Percentiles rank a stretch among this genome's conserved stretches.
These are phyloP conservation scores for Botrytis elliptica DNA, from an alignment of 2,329 filamentous ascomycete genomes.

Conservation along the genomic window DNA sequence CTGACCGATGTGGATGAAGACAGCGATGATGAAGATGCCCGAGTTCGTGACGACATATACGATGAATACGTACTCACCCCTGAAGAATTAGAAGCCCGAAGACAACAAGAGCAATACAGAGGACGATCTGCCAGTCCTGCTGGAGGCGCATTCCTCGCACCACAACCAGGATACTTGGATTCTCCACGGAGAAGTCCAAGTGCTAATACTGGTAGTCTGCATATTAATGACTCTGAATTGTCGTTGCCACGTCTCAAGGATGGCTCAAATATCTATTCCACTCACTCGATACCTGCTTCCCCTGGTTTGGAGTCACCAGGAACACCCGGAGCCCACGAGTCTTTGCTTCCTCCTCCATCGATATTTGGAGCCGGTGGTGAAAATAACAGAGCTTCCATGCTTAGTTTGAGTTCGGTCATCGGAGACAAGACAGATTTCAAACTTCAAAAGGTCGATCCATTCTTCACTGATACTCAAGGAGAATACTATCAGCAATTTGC, in stretches of 20 bases:
- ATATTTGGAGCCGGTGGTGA: slow-evolving; percentile 13
- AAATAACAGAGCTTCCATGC: slow-evolving; percentile 40
- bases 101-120: slow-evolving; percentile 8
- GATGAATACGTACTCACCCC: slow-evolving; percentile 22
- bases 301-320: slow-evolving; percentile 18
- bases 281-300: slow-evolving; percentile 16
- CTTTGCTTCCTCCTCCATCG: slow-evolving; percentile 23
- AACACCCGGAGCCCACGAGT: slow-evolving; percentile 19
- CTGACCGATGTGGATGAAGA: slow-evolving; percentile 21
- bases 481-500: slow-evolving; percentile 60
- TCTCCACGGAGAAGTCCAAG: slow-evolving; percentile 10
- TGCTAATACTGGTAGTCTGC: slow-evolving; percentile 12
- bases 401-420: slow-evolving; percentile 51
- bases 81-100: slow-evolving; percentile 18
- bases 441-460: slow-evolving; percentile 64
- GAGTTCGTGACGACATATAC: slow-evolving; percentile 17
- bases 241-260: slow-evolving; percentile 19
- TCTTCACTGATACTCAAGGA: slow-evolving; percentile 64
- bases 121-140: slow-evolving; percentile 18
- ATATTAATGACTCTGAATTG: slow-evolving; percentile 20
- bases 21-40: slow-evolving; percentile 13
- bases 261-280: slow-evolving; percentile 11
- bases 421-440: slow-evolving; percentile 61
- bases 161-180: slow-evolving; percentile 16
- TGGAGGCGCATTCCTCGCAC: slow-evolving; percentile 7